These are phyloP conservation scores for Galerina marginata DNA, from an alignment of 768 basidiomycete genomes.

Conservation along the genomic window DNA sequence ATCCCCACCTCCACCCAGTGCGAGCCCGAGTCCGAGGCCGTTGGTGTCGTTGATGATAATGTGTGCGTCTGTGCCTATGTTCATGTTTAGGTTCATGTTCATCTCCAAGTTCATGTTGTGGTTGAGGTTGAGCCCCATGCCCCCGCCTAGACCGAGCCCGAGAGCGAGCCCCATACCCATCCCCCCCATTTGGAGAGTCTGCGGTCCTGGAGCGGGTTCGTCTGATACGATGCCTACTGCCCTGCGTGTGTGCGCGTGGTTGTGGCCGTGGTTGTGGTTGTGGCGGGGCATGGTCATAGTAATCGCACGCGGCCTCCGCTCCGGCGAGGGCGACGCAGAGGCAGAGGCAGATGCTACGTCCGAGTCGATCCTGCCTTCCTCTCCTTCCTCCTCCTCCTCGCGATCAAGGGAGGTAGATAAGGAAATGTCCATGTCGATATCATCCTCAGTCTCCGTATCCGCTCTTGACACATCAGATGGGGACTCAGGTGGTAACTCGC, in stretches of 20 bases:
- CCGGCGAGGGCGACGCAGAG: constrained; percentile 34
- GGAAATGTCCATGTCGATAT: constrained; percentile 53
- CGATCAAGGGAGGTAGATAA: too few relatives aligned
- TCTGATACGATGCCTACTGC: constrained; percentile 50
- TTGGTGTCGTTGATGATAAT: constrained; percentile 51
- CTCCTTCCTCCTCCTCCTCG: constrained; percentile 11
- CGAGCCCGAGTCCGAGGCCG: constrained; percentile 27
- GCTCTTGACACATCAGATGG: constrained; percentile 60
- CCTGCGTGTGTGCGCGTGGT: constrained; percentile 21
- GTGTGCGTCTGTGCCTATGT: constrained; percentile 38
- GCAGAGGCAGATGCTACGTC: constrained; percentile 33
- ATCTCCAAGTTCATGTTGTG: too few relatives aligned
- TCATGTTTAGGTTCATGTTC: constrained; percentile 22
- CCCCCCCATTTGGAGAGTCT: constrained; percentile 28
- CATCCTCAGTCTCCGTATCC: constrained; percentile 82
- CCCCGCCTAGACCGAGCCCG: constrained; percentile 12
- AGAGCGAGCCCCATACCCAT: constrained; percentile 19
- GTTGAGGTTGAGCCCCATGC: constrained; percentile 16
- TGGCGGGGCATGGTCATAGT: constrained; percentile 22
- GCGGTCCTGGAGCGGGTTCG: constrained; percentile 31
- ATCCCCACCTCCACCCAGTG: not conserved
- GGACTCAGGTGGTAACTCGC: constrained; percentile 35
- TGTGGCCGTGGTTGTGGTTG: constrained; percentile 3
- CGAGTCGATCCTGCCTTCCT: constrained; percentile 27
- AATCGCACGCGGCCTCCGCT: constrained; percentile 26